Base-by-base conservation (phyloP, 1,139 yeast species). In the Martiniozyma asiatica region DNA sequence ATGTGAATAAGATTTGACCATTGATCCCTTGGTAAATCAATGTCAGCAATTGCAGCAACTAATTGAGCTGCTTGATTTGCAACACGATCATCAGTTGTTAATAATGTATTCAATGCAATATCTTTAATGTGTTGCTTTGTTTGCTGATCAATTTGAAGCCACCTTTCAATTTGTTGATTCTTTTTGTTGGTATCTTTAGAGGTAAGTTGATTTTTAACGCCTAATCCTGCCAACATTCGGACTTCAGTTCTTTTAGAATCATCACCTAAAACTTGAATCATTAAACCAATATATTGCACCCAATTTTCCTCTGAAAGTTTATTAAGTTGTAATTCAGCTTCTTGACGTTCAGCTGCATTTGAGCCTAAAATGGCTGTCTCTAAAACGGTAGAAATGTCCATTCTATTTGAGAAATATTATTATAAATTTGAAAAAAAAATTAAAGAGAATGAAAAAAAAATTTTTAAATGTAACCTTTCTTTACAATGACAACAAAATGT, bases 41-140 rank as follows among this genome's bases (percentile, higher is more conserved):
- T 82, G 41, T 80, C 92, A 11, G 97, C 98, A 45, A 89, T 81
- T 8, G 97, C 94, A 18, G 97, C 94, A 36, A 89, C 89, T 44
- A 89, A 65, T 59, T 89, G 97, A 14, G 98, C 95, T 19, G 92
- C 78, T 14, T 94, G 70, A 37, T 76, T 73, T 17, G 94, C 94
- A 29, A 89, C 94, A 45, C 85, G 69, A 37, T 73, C 78, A 47
- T 77, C 76, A n/a, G 61, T 51, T 14, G 81, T 65, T 35, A 74
- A 55, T 35, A 89, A 68, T 2, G 89, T 72, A 29, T 59, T 57
- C 30, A 89, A 53, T 0, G 94, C 70, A 24, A 68, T 61, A 29
- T 65, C 63, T 59, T 84, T 87, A 50, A 89, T 78, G 42, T 71
- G 71, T 9, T 58, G 48, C 53, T 75, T 80, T 27, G 70, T 61